Percentiles rank a stretch among this genome's conserved stretches.
Conservation (phyloP, 768 basidiomycete species). For the Tricholoma furcatifolium region DNA sequence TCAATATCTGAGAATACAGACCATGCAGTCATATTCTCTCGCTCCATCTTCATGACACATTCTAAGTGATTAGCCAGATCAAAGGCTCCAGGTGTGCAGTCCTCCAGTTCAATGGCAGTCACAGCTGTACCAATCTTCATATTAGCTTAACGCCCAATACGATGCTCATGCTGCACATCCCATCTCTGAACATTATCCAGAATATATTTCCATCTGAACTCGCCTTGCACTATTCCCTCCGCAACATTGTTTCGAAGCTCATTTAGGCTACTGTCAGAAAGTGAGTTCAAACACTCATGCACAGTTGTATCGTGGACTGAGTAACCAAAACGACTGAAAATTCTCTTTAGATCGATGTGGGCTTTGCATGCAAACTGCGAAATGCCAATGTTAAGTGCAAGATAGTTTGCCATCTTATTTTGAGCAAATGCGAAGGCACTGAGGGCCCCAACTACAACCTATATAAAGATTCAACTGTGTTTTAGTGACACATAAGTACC, state of each 20-base stretch:
- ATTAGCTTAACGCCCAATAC: constrained; percentile 11
- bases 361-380: constrained; percentile 22
- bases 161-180: neutral
- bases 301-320: constrained; percentile 17
- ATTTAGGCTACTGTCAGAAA: constrained; percentile 11
- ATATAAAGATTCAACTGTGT: neutral
- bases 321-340: constrained; percentile 18
- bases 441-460: constrained; percentile 22
- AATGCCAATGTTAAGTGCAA: constrained; percentile 19
- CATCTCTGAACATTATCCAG: constrained; percentile 1
- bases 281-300: constrained; percentile 14
- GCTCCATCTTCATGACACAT: constrained; percentile 14
- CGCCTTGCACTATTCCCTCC: neutral
- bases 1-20: constrained; percentile 18
- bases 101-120: constrained; percentile 15
- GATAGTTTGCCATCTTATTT: constrained; percentile 22
- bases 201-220: neutral
- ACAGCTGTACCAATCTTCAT: constrained; percentile 24
- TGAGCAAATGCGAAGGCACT: constrained; percentile 17
- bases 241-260: constrained; percentile 6
- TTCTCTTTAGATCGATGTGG: constrained; percentile 22
- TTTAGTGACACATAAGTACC: neutral
- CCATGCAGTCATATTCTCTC: constrained; percentile 16
- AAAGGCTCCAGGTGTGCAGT: constrained; percentile 14
- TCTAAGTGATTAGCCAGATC: neutral